Conservation (phyloP, 2,329 filamentous ascomycete genomes). For the Sphaerulina populicola region DNA sequence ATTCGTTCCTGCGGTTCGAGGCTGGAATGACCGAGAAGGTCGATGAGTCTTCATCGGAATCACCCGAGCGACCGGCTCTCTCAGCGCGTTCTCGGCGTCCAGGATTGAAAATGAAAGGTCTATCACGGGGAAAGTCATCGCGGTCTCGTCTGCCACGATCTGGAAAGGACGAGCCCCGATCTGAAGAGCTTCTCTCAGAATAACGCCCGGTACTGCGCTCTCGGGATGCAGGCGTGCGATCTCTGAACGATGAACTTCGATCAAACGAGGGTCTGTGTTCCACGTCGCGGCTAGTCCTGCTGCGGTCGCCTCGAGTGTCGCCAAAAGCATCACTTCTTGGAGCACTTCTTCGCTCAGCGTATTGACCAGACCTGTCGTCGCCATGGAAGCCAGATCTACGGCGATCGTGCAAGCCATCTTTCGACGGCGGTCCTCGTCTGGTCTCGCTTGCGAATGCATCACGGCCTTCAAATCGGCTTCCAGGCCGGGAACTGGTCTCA, state of each 20-base stretch:
- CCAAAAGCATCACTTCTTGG: neutral
- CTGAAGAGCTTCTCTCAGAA: neutral
- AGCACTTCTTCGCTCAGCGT: neutral
- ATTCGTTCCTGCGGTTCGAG: neutral
- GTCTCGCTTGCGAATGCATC: neutral
- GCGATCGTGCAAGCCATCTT: neutral
- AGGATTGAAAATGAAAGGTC: constrained; percentile 1
- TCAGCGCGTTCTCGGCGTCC: constrained; percentile 3
- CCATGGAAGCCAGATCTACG: neutral
- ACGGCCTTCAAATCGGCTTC: neutral
- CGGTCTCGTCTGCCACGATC: neutral
- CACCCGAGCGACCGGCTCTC: neutral
- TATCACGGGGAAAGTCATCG: neutral
- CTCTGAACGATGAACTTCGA: neutral
- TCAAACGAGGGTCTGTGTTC: neutral
- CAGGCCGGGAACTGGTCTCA: neutral
- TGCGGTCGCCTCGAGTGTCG: neutral
- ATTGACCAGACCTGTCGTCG: neutral
- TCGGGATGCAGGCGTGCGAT: neutral
- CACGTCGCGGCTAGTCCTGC: neutral
- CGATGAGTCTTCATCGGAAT: neutral
- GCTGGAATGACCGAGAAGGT: constrained; percentile 1
- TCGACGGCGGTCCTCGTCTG: neutral
- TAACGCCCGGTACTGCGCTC: neutral
- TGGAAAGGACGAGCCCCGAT: neutral